Evolutionary conservation across 2,329 filamentous ascomycete species (phyloP), one percentile per base, ranked within the genome.

Genomic region (Penicillium sp.): DNA sequence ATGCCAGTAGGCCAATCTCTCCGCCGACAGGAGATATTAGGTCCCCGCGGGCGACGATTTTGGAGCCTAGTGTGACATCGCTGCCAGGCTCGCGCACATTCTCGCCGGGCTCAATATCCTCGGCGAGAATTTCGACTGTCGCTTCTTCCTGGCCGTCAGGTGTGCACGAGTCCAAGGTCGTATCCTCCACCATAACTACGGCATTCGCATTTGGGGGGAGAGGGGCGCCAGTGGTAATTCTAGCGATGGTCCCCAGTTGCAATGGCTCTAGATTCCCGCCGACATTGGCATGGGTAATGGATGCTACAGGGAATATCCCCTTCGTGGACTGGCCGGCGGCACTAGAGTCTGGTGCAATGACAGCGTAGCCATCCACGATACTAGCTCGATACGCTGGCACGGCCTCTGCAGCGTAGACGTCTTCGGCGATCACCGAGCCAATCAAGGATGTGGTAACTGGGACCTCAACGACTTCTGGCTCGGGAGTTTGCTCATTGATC

Each of bases 141-240:
- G 87, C 88, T 74, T 99, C 94, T 76, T 99, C 94, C 50, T 82
- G 82, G 0, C 87, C 90, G 65, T 96, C 90, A 0, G 89, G 87
- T 0, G 91, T 94, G 74, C 85, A 86, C 2, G 84, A 87, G 59
- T 84, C 86, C 5, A 99, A 80, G 0, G 87, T 77, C 0, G 94
- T 99, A 69, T 97, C 94, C 77, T 99, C 94, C 0, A 99, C 94
- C 91, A 95, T 97, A 47, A 97, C 88, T 6, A 99, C 93, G 0
- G 93, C 89, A 27, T 91, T 96, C 2, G 94, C 91, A 0, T 93
- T 91, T 0, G 87, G 87, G 1, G 94, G 94, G 0, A 99, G 78
- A 12, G 94, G 93, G 6, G 94, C 94, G 0, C 94, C 94, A 0
- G 94, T 99, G 0, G 94, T 99, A 66, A 99, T 96, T 47, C 94